Base-by-base conservation (phyloP, 1,139 yeast genomes). In the Geotrichum restrictum region DNA sequence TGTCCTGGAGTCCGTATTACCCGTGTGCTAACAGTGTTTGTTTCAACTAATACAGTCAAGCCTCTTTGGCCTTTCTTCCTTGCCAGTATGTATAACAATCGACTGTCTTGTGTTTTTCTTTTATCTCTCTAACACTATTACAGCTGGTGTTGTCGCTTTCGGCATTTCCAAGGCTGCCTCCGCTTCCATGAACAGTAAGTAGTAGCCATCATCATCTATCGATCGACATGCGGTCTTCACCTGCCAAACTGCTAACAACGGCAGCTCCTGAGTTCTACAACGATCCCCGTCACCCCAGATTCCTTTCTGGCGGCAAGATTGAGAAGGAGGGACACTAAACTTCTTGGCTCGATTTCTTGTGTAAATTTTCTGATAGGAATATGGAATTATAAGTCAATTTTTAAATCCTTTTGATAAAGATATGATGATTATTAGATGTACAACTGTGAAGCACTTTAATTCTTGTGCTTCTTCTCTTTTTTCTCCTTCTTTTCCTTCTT, bases 201-300 rank as follows among this genome's bases (percentile, higher is more conserved):
- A 3, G n/a, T n/a, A n/a, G n/a, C n/a, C n/a, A n/a, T n/a, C n/a
- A n/a, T n/a, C n/a, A n/a, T n/a, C n/a, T n/a, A n/a, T n/a, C n/a
- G n/a, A n/a, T n/a, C n/a, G n/a, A n/a, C n/a, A n/a, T n/a, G n/a
- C n/a, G n/a, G n/a, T n/a, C n/a, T n/a, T n/a, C n/a, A n/a, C n/a
- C n/a, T n/a, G n/a, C n/a, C n/a, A n/a, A n/a, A 34, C 18, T 13
- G 18, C 37, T 16, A 16, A 21, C 39, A 29, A 22, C 16, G 19
- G 31, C 58, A 62, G 65, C 69, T 54, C 74, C 74, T 54, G 87
- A 82, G 71, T 83, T 79, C 75, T 76, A 79, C 72, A 82, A 83
- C 71, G 88, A 83, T 71, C 89, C 89, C 72, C 82, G 88, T 74
- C 82, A 83, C 75, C 89, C 88, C 68, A 78, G 85, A 71, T 81